Percentiles rank a stretch among this genome's conserved stretches.
phyloP scores from a whole-genome alignment of 2,329 filamentous ascomycete genomes.

The Colletotrichum costaricense region DNA sequence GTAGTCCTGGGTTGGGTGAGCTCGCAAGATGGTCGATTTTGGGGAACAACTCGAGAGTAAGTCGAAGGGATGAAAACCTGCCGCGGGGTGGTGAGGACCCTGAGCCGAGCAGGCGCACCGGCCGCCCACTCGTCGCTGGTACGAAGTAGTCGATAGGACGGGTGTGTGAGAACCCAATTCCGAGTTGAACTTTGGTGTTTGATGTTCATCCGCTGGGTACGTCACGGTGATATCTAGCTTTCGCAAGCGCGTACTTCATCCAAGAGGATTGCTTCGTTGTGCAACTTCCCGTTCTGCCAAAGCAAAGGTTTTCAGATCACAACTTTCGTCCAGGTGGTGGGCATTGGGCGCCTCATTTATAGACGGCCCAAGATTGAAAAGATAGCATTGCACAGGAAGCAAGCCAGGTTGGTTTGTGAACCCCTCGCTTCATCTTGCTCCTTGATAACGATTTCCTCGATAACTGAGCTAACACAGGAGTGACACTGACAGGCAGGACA shows the following conservation, averaged over 20 bases:
- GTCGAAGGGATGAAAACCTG: neutral
- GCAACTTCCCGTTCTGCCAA: neutral
- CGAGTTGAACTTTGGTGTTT: neutral
- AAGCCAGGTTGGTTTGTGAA: slow-evolving; percentile 1
- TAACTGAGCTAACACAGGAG: neutral
- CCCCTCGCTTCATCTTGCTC: slow-evolving; percentile 12
- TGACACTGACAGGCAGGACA: neutral
- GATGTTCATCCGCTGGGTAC: neutral
- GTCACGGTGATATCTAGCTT: neutral
- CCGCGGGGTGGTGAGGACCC: neutral
- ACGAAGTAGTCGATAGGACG: neutral
- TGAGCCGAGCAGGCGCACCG: neutral
- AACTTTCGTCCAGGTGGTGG: neutral
- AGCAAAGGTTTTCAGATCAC: neutral
- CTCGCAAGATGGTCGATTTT: neutral
- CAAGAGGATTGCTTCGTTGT: neutral
- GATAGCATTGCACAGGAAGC: slow-evolving; percentile 23
- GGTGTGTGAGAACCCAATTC: neutral
- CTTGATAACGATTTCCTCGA: slow-evolving; percentile 31
- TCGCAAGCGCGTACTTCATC: neutral
- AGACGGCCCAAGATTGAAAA: neutral
- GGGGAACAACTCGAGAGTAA: neutral
- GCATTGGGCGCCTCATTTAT: slow-evolving; percentile 20
- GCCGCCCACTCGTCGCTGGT: neutral
- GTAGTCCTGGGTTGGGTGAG: slow-evolving; percentile 3